A percentile compares a stretch with the other conserved stretches of the same genome.
These are phyloP conservation scores for Rhizopogon vulgaris DNA, from an alignment of 768 basidiomycete genomes.

Conservation along the genomic window DNA sequence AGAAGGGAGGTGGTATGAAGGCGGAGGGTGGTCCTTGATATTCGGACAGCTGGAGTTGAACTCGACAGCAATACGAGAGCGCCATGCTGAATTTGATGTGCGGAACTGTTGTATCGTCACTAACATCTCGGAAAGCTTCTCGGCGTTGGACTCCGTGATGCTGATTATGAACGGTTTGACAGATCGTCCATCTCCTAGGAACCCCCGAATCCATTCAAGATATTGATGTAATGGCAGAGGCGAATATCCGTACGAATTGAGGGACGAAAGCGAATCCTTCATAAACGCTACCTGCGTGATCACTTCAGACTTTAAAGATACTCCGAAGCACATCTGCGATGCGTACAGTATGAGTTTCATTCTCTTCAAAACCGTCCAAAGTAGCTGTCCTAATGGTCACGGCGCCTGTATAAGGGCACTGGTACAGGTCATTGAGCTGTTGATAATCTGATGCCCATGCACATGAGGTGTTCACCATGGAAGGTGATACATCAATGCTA, in stretches of 20 bases:
- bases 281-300: conserved; percentile 54
- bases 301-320: not conserved
- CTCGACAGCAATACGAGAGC: conserved; percentile 58
- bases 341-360: conserved; percentile 54
- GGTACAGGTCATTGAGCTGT: conserved; percentile 62
- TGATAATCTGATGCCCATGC: conserved; percentile 70
- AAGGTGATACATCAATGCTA: conserved; percentile 50
- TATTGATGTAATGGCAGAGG: conserved; percentile 67
- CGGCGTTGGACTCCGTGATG: conserved; percentile 57
- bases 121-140: conserved; percentile 50
- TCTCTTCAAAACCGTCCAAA: conserved; percentile 62
- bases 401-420: conserved; percentile 64
- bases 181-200: conserved; percentile 31
- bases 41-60: conserved; percentile 87
- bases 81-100: conserved; percentile 22
- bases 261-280: conserved; percentile 43
- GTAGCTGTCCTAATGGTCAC: conserved; percentile 80
- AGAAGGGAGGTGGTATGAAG: conserved; percentile 52
- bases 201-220: conserved; percentile 50
- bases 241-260: conserved; percentile 88
- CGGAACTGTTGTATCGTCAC: conserved; percentile 56
- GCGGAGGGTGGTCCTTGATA: conserved; percentile 53
- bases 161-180: conserved; percentile 75
- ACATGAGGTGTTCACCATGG: conserved; percentile 74
- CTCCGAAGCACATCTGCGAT: not conserved